Percentiles rank a stretch among this genome's conserved stretches.
These are phyloP conservation scores for Telfairia occidentalis DNA, from an alignment of 331 rosid genomes.

Conservation along the genomic window DNA sequence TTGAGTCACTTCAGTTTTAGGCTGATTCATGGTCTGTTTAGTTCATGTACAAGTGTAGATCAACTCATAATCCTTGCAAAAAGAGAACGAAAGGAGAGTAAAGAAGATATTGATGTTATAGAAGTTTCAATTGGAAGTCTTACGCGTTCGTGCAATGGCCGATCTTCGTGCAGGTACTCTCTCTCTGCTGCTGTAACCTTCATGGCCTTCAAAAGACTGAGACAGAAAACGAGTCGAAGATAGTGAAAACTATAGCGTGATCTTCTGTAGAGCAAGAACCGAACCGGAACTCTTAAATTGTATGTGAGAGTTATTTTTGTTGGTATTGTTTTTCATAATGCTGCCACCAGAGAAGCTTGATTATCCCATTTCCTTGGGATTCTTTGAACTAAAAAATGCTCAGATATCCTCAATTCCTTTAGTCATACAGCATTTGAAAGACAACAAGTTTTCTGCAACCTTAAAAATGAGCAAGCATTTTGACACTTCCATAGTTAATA, in stretches of 20 bases:
- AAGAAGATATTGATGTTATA: not conserved
- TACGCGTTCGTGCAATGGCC: not conserved
- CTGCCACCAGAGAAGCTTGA: not conserved
- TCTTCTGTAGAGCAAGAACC: not conserved
- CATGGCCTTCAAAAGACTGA: constrained; percentile 72
- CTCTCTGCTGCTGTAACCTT: constrained; percentile 95
- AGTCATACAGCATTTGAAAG: not conserved
- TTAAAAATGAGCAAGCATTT: not conserved
- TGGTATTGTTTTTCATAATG: not conserved
- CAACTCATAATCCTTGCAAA: not conserved
- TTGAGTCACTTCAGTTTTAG: not conserved
- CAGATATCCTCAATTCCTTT: not conserved
- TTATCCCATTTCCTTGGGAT: not conserved
- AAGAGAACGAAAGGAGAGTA: not conserved
- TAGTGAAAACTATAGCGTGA: constrained; percentile 19
- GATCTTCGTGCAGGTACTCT: constrained; percentile 63
- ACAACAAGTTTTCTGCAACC: not conserved
- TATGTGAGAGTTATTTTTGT: not conserved
- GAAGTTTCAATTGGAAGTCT: not conserved
- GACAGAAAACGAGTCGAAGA: constrained; percentile 44
- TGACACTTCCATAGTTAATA: not conserved
- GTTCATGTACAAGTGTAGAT: not conserved
- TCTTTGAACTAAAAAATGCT: not conserved
- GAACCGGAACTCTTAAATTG: not conserved
- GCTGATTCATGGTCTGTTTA: not conserved